These are phyloP conservation scores for Exophiala xenobiotica DNA, from an alignment of 2,329 filamentous ascomycete genomes.

Conservation along the genomic window DNA sequence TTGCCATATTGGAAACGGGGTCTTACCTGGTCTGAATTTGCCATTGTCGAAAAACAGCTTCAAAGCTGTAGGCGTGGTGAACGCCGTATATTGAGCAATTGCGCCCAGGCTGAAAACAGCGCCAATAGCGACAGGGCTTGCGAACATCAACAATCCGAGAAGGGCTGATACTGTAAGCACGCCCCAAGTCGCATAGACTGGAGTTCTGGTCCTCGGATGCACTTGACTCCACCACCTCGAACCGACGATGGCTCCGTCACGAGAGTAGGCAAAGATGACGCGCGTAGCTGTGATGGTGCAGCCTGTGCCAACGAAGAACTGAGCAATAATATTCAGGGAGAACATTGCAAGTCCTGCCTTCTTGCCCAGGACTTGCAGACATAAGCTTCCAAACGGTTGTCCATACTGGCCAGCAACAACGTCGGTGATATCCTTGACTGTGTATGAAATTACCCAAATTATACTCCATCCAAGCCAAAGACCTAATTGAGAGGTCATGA, in stretches of 20 bases:
- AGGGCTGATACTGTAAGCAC: constrained; percentile 32
- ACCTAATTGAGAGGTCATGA: constrained; percentile 35
- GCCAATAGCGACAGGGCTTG: constrained; percentile 35
- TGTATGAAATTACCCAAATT: constrained; percentile 35
- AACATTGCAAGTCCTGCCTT: constrained; percentile 36
- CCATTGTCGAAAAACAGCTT: constrained; percentile 34
- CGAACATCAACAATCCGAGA: constrained; percentile 34
- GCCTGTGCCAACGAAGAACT: constrained; percentile 35
- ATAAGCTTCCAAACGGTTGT: constrained; percentile 35
- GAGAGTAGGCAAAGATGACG: constrained; percentile 35
- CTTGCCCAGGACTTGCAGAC: constrained; percentile 35
- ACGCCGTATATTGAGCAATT: constrained; percentile 32
- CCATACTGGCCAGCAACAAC: constrained; percentile 34
- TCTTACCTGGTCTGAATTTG: constrained; percentile 31
- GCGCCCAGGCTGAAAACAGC: constrained; percentile 36
- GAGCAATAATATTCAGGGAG: constrained; percentile 34
- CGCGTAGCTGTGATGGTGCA: constrained; percentile 34
- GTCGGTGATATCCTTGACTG: constrained; percentile 34
- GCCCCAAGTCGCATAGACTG: constrained; percentile 35
- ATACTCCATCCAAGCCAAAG: constrained; percentile 33
- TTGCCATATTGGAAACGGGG: background rate
- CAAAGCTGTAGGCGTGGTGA: constrained; percentile 33
- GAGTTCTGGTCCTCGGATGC: constrained; percentile 33
- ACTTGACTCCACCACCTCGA: constrained; percentile 33
- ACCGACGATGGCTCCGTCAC: constrained; percentile 34